A percentile compares a stretch with the other conserved stretches of the same genome.
phyloP scores from a whole-genome alignment of 2,329 filamentous ascomycete species.

The Nigrospora osmanthi region DNA sequence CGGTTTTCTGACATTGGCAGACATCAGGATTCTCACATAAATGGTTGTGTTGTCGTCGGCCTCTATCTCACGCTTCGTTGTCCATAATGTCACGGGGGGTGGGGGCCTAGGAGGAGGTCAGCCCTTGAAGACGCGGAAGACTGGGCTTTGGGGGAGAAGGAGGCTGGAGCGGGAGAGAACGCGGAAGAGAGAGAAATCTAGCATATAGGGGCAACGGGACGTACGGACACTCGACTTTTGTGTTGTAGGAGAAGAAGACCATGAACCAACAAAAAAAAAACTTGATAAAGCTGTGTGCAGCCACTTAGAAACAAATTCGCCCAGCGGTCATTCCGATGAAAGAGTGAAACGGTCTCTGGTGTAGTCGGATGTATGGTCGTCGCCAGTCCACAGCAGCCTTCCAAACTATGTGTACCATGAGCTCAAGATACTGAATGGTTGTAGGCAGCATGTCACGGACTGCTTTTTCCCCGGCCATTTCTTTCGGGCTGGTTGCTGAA shows the following conservation, averaged over 20 bases:
- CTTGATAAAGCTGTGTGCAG: neutral
- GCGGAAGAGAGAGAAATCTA: neutral
- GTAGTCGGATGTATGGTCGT: no score
- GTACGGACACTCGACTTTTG: constrained; percentile 1
- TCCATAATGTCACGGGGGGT: constrained; percentile 1
- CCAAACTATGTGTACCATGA: no score
- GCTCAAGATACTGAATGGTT: no score
- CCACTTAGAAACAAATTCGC: no score
- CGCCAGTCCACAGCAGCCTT: no score
- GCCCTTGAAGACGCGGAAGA: neutral
- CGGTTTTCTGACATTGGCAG: constrained; percentile 19
- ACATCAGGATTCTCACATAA: constrained; percentile 13
- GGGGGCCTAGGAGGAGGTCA: neutral
- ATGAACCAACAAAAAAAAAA: neutral
- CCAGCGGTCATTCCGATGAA: no score
- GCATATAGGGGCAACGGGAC: constrained; percentile 1
- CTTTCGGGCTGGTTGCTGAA: no score
- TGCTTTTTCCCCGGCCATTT: no score
- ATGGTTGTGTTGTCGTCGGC: constrained; percentile 12
- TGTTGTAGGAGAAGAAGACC: constrained; percentile 1
- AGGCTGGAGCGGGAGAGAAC: neutral
- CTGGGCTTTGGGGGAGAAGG: neutral
- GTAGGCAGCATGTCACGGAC: no score
- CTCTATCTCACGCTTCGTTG: constrained; percentile 11
- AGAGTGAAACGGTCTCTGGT: no score